Evolutionary conservation across 352 stramenopile species (phyloP), one percentile per base, ranked within the genome.

Genomic region (Thalassiosira sp.): DNA sequence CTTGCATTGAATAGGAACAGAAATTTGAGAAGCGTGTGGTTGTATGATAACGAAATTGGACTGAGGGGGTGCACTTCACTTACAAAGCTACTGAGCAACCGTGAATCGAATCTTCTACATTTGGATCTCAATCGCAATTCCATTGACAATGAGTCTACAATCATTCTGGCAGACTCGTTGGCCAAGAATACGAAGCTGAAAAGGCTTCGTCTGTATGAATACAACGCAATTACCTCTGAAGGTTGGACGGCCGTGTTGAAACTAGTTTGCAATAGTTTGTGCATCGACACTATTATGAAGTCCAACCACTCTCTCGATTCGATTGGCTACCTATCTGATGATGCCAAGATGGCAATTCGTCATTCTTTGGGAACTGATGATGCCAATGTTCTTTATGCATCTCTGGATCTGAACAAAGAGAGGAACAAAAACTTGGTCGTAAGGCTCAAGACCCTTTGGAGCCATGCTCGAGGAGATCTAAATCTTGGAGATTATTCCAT

Each of bases 351-450:
- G 35, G 16, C 1, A 33, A 18, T 54, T 6, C 1, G 24, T 65
- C 7, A 3, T 35, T 5, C 22, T 56, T 56, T 57, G 22, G 58
- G 58, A 59, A 15, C 2, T 15, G 37, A 56, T 40, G 13, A 67
- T 67, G 35, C 58, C 22, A 57, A 51, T 56, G 7, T 67, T 59
- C 58, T 67, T 40, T 40, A 16, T 57, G 58, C 40, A 46, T 67
- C 40, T 5, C 35, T 58, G 11, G 15, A 67, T 35, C n/a, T 67
- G 40, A 67, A 59, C 24, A 5, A 0, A 5, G 20, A 2, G 2
- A 42, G 7, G 1, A 16, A 5, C 11, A 67, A 67, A 13, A 42
- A 18, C 5, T 10, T 33, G 10, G 58, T 56, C 2, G 20, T 5
- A 57, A 51, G 8, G 20, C 5, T 35, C 6, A 67, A 67, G 58